phyloP scores from a whole-genome alignment of 164 flowering plant species.

The Pachysandra terminalis region DNA sequence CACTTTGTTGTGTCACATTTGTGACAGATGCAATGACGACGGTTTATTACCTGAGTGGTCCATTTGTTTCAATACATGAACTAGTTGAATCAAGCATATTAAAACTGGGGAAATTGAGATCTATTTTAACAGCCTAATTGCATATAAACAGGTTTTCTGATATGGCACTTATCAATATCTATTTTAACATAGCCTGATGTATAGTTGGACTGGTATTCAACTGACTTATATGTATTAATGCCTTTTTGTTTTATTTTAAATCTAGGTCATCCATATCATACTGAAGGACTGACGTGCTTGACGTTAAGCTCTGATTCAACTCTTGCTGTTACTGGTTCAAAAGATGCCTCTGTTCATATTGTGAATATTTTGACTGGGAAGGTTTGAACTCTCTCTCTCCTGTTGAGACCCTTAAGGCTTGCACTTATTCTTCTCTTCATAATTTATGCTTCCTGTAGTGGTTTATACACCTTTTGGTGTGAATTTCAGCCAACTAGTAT shows the following conservation, averaged over 20 bases:
- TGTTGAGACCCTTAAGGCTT: not conserved
- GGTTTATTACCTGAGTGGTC: too few species aligned
- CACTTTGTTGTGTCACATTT: too few species aligned
- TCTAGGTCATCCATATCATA: slow-evolving; percentile 82
- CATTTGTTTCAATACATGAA: too few species aligned
- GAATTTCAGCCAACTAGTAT: not conserved
- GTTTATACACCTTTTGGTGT: not conserved
- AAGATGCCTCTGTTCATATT: slow-evolving; percentile 66
- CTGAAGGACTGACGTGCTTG: slow-evolving; percentile 78
- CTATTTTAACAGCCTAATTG: not conserved
- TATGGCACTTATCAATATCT: not conserved
- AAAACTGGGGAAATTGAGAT: not conserved
- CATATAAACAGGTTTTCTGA: not conserved
- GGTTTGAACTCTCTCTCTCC: slow-evolving; percentile 35
- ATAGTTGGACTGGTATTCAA: too few species aligned
- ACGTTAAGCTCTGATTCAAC: slow-evolving; percentile 63
- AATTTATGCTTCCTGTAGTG: not conserved
- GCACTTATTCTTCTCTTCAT: not conserved
- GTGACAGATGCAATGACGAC: too few species aligned
- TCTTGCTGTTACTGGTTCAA: slow-evolving; percentile 78
- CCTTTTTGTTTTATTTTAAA: not conserved
- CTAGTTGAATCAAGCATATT: too few species aligned
- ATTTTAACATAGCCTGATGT: not conserved
- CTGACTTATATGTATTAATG: not conserved
- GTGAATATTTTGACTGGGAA: slow-evolving; percentile 74